Percentiles rank a stretch among this genome's conserved stretches.
phyloP scores from a whole-genome alignment of 2,329 filamentous ascomycete genomes.

The Penicillium concentricum region DNA sequence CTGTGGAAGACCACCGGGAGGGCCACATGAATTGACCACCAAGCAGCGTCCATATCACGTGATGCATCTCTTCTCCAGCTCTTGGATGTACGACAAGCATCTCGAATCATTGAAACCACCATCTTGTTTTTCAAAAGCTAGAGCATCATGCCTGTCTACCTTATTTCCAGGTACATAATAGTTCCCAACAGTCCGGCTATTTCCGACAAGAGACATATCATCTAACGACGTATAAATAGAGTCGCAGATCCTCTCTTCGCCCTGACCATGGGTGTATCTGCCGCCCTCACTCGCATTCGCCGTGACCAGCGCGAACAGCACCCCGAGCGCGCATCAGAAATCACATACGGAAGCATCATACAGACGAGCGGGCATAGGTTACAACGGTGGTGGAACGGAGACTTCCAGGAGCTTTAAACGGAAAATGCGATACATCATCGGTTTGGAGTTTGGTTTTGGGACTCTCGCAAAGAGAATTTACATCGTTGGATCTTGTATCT shows the following conservation, averaged over 20 bases:
- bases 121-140: background rate
- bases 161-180: slow-evolving; percentile 41
- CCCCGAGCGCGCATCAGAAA: slow-evolving; percentile 37
- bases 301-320: slow-evolving; percentile 53
- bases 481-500: background rate
- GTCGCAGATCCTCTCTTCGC: slow-evolving; percentile 57
- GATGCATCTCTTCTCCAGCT: background rate
- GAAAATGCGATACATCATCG: background rate
- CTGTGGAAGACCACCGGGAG: background rate
- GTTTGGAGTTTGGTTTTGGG: background rate
- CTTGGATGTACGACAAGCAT: background rate
- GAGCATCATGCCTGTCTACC: slow-evolving; percentile 31
- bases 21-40: background rate
- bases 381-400: slow-evolving; percentile 43
- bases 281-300: slow-evolving; percentile 54
- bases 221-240: slow-evolving; percentile 30
- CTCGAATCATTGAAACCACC: background rate
- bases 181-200: background rate
- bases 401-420: slow-evolving; percentile 33
- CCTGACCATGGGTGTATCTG: slow-evolving; percentile 49
- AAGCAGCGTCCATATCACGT: background rate
- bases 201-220: background rate
- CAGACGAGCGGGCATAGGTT: slow-evolving; percentile 32
- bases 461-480: background rate
- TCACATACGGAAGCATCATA: slow-evolving; percentile 31